A percentile compares a stretch with the other conserved stretches of the same genome.
Conservation (phyloP, 1,139 yeast species). For the Saccharomyces hybrid region DNA sequence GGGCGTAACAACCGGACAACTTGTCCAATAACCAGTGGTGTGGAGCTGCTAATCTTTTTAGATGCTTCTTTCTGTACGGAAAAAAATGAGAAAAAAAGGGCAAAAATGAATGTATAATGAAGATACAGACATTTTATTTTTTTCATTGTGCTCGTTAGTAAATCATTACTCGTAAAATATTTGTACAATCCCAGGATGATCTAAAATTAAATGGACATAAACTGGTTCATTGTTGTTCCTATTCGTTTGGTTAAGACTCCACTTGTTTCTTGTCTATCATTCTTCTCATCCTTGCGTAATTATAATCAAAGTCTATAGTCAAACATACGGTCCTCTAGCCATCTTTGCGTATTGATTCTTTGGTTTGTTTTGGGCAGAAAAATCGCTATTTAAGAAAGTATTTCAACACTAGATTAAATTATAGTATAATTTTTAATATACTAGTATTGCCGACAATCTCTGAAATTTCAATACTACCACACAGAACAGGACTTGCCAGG, state of each 20-base stretch:
- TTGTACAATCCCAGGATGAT: not conserved
- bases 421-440: not conserved
- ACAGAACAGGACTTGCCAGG: not conserved
- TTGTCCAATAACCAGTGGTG: constrained; percentile 99
- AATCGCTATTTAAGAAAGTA: not conserved
- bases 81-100: not conserved
- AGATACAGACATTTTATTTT: not conserved
- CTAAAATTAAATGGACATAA: not conserved
- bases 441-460: not conserved
- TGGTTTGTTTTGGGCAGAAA: not conserved
- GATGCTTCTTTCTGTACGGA: constrained; percentile 74
- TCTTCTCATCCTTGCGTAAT: not conserved
- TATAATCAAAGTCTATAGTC: constrained; percentile 12
- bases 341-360: constrained; percentile 38
- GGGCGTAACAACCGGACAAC: constrained; percentile 98
- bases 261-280: not conserved
- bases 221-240: not conserved
- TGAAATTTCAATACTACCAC: not conserved
- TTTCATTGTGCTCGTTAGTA: not conserved
- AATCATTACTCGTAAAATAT: not conserved
- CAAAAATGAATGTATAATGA: not conserved
- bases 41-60: constrained; percentile 99
- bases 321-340: constrained; percentile 94
- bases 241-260: not conserved
- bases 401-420: not conserved